phyloP scores from a whole-genome alignment of 176 grass and related monocot genomes.

The Triticum turgidum region DNA sequence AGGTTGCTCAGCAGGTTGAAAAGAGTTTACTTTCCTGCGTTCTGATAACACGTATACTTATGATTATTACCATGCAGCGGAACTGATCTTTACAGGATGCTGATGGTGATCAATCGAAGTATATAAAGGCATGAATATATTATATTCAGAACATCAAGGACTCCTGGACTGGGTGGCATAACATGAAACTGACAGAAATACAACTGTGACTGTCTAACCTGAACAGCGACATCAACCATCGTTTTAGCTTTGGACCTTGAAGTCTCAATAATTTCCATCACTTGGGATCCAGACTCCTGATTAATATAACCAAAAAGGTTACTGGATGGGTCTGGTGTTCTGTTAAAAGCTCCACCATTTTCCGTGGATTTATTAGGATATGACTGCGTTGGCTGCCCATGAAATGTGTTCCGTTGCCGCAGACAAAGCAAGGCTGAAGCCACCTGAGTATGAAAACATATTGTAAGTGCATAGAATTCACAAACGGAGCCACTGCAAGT shows the following conservation, averaged over 20 bases:
- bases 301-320: slow-evolving; percentile 57
- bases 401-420: slow-evolving; percentile 88
- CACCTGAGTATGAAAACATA: slow-evolving; percentile 57
- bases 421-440: slow-evolving; percentile 79
- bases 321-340: slow-evolving; percentile 42
- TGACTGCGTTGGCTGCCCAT: slow-evolving; percentile 59
- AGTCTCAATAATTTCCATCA: slow-evolving; percentile 85
- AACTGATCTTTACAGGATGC: neutral
- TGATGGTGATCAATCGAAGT: neutral
- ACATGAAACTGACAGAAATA: slow-evolving; percentile 19
- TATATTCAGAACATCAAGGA: neutral
- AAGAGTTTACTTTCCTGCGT: neutral
- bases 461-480: slow-evolving; percentile 5
- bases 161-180: neutral
- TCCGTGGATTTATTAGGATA: slow-evolving; percentile 59
- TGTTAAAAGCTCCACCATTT: slow-evolving; percentile 55
- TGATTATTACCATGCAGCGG: neutral
- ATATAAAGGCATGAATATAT: neutral
- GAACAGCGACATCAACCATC: slow-evolving; percentile 93
- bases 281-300: slow-evolving; percentile 90
- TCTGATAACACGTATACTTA: neutral
- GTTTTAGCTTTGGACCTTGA: slow-evolving; percentile 73
- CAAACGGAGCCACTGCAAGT: neutral
- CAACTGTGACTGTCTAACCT: slow-evolving; percentile 47
- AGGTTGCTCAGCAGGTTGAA: neutral